These are phyloP conservation scores for Beauveria pseudobassiana DNA, from an alignment of 2,329 filamentous ascomycete genomes.

Conservation along the genomic window DNA sequence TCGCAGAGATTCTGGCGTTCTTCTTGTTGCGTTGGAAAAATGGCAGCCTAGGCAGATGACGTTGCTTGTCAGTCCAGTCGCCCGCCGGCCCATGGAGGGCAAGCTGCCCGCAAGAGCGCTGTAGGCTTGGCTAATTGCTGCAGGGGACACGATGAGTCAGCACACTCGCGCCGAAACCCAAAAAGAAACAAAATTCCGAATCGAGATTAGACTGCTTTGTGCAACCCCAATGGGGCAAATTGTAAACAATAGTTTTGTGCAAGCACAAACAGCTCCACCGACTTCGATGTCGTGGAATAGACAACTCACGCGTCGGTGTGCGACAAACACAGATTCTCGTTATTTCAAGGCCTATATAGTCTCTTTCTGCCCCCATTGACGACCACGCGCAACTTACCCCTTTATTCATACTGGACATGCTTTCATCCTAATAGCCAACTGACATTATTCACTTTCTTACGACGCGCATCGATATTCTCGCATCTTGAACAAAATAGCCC, in stretches of 20 bases:
- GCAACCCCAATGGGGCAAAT: constrained; percentile 6
- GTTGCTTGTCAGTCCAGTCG: not conserved
- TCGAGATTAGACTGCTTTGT: not conserved
- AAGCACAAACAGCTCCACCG: constrained; percentile 3
- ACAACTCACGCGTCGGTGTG: constrained; percentile 9
- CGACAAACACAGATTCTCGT: not conserved
- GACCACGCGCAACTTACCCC: not conserved
- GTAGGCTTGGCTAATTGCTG: not conserved
- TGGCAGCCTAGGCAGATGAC: constrained; percentile 1
- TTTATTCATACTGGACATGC: not conserved
- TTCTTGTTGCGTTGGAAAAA: not conserved
- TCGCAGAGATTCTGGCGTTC: not conserved
- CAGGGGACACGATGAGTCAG: constrained; percentile 3
- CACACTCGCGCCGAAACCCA: not conserved
- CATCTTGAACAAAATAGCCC: not conserved
- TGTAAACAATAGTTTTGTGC: constrained; percentile 10
- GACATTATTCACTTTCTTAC: not conserved
- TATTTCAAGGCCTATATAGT: not conserved
- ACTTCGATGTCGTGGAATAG: not conserved
- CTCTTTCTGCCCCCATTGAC: not conserved
- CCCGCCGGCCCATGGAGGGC: not conserved
- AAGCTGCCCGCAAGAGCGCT: not conserved
- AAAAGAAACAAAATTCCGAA: constrained; percentile 9
- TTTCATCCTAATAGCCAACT: not conserved
- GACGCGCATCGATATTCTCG: not conserved